phyloP scores from a whole-genome alignment of 495 filamentous ascomycete species.

The Penicillium canariense region DNA sequence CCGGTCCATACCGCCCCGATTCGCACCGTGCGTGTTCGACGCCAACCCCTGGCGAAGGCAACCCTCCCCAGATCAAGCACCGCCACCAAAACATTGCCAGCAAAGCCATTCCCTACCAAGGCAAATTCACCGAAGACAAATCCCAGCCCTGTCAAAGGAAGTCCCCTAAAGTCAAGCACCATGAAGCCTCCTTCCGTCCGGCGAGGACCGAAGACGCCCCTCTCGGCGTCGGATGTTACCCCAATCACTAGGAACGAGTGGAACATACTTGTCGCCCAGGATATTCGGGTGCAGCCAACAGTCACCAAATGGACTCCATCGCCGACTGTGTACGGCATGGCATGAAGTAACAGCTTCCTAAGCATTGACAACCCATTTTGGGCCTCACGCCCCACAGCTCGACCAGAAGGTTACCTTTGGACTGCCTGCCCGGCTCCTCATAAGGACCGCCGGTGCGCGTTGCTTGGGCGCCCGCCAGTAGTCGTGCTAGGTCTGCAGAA shows the following conservation, averaged over 20 bases:
- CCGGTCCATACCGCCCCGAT: background rate
- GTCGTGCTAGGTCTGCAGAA: too few relatives aligned
- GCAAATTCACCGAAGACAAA: background rate
- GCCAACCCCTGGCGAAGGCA: background rate
- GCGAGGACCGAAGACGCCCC: slow-evolving; percentile 43
- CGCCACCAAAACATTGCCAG: background rate
- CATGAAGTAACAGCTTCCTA: slow-evolving; percentile 19
- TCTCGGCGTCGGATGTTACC: slow-evolving; percentile 46
- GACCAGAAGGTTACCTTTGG: too few relatives aligned
- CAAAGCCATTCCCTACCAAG: slow-evolving; percentile 15
- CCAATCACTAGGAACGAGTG: slow-evolving; percentile 49
- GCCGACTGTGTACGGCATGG: slow-evolving; percentile 35
- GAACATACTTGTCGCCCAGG: slow-evolving; percentile 41
- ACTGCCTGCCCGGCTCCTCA: too few relatives aligned
- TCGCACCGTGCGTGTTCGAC: background rate
- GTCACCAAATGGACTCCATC: slow-evolving; percentile 48
- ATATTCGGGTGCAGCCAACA: slow-evolving; percentile 32
- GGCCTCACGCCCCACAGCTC: too few relatives aligned
- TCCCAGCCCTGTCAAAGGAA: background rate
- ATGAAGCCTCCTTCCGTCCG: slow-evolving; percentile 13
- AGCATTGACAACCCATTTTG: too few relatives aligned
- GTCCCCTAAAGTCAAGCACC: background rate
- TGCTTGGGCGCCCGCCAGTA: too few relatives aligned
- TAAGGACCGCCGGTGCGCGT: too few relatives aligned
- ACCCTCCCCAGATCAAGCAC: background rate